A percentile compares a stretch with the other conserved stretches of the same genome.
phyloP scores from a whole-genome alignment of 805 yeast species.

The Candida silvatica region DNA sequence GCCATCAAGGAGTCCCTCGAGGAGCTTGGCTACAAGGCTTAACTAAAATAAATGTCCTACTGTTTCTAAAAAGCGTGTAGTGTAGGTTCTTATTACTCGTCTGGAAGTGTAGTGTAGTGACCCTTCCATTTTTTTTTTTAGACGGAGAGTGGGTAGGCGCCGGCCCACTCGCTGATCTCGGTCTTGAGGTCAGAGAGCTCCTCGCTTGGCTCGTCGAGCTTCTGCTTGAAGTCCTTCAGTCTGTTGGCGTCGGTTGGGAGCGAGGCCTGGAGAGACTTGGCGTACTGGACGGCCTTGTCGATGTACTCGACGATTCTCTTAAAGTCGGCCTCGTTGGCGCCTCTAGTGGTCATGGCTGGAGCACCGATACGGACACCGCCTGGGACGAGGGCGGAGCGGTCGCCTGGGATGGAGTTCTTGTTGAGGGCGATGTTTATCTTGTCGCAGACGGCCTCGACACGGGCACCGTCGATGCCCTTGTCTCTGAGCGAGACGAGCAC shows the following conservation, averaged over 20 bases:
- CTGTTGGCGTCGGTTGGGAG: conserved; percentile 91
- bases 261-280: conserved; percentile 64
- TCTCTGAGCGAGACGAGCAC: conserved; percentile 83
- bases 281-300: conserved; percentile 68
- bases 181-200: conserved; percentile 58
- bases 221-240: conserved; percentile 91
- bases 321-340: conserved; percentile 84
- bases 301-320: conserved; percentile 71
- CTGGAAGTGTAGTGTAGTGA: not conserved
- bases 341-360: conserved; percentile 98
- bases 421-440: conserved; percentile 90
- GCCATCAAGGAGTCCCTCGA: conserved; percentile 36
- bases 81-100: not conserved
- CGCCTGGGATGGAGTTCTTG: conserved; percentile 98
- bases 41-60: not conserved
- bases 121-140: too few species aligned
- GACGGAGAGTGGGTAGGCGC: conserved; percentile 66
- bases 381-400: conserved; percentile 92
- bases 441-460: conserved; percentile 93
- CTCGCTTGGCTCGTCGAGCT: conserved; percentile 62
- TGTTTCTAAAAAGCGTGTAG: not conserved
- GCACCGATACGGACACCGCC: conserved; percentile 97
- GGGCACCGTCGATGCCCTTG: conserved; percentile 92
- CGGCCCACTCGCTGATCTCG: conserved; percentile 90
- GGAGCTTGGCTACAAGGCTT: conserved; percentile 34